Base-by-base conservation (phyloP, 805 yeast genomes). In the Lachancea thermotolerans region DNA sequence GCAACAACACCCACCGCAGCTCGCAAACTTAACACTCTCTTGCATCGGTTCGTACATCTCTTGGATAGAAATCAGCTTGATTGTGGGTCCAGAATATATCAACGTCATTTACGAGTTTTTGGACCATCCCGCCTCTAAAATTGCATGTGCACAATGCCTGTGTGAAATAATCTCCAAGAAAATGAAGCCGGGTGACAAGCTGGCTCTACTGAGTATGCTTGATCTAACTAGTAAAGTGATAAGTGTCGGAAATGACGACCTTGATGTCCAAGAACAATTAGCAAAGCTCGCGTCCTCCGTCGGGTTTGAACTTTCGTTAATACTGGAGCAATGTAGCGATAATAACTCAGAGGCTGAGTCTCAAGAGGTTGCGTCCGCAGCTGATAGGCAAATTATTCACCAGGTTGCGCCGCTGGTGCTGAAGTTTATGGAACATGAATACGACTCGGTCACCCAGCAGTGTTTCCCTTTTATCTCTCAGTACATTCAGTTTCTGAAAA, bases 31-130 rank as follows among this genome's bases (percentile, higher is more conserved):
- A 50, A 57, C 51, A 79, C 78, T 48, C 73, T 84, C 49, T 54
- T 85, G 56, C 45, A 78, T 93, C 45, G 97, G 97, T 10, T 79
- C 79, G 10, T 93, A 85, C 75, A 85, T 89, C 18, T 81, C 90
- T 18, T 93, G 99, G 99, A 87, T 90, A 62, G 95, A 87, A 60
- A 81, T 90, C 49, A 71, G 81, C 44, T 70, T 87, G 54, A 78
- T 91, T 44, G 73, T 89, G 28, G 53, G 50, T 32, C 51, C 52
- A 15, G 76, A 76, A 17, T 81, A 77, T 53, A 68, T 86, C 55
- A 65, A 71, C 25, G 59, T 76, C 32, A 73, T 88, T 39, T 82
- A 79, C 56, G 75, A 73, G 47, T 81, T 75, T 56, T 70, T 88
- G 50, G 72, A 71, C 44, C 65, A 62, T 47, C 64, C 65, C 4